phyloP scores from a whole-genome alignment of 305 asterid genomes.

The Ilex paraguariensis region DNA sequence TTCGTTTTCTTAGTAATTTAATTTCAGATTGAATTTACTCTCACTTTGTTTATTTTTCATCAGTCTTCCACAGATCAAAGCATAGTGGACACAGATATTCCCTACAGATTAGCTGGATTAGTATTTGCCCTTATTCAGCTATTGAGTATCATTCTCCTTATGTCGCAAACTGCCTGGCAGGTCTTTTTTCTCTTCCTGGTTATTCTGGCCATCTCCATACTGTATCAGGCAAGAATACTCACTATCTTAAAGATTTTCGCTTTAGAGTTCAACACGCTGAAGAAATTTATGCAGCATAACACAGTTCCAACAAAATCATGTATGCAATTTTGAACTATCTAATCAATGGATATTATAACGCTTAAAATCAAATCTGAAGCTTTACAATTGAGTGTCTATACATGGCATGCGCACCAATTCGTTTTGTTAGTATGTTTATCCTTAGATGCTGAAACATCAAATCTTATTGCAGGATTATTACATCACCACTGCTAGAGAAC shows the following conservation, averaged over 20 bases:
- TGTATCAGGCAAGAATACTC: constrained; percentile 59
- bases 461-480: constrained; percentile 60
- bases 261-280: too few relatives aligned
- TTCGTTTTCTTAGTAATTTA: neutral
- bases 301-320: too few relatives aligned
- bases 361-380: too few relatives aligned
- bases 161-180: constrained; percentile 79
- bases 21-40: neutral
- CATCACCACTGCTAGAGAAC: constrained; percentile 66
- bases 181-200: constrained; percentile 57
- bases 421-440: neutral
- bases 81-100: constrained; percentile 74
- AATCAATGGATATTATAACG: too few relatives aligned
- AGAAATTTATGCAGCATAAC: too few relatives aligned
- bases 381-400: too few relatives aligned
- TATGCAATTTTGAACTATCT: neutral
- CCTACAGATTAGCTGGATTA: constrained; percentile 77
- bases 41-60: neutral
- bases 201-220: constrained; percentile 54
- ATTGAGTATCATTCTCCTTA: constrained; percentile 58
- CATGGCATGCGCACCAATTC: neutral
- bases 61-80: constrained; percentile 87
- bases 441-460: constrained; percentile 1
- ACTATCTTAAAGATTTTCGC: neutral
- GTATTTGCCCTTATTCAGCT: constrained; percentile 82